Evolutionary conservation across 1,284 basidiomycete species (phyloP).

Genomic region (Irpex lacteus): DNA sequence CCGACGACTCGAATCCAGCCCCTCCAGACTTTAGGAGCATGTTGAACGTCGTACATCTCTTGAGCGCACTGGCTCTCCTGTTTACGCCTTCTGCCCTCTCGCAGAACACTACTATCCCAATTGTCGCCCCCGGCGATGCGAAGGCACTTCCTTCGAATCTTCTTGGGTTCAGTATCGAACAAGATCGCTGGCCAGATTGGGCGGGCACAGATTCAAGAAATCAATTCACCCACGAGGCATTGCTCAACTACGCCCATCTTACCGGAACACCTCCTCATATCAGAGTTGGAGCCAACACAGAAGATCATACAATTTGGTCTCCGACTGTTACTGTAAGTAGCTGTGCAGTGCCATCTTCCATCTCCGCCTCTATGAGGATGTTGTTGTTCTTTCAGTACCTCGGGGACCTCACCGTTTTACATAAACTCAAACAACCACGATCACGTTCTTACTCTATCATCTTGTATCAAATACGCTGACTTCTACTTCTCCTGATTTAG

Average conservation of each 20-base stretch:
- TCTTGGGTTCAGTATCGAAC: slow-evolving; percentile 66
- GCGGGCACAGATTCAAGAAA: slow-evolving; percentile 47
- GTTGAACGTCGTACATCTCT: neutral
- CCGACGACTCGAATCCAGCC: neutral
- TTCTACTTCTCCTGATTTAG: slow-evolving; percentile 21
- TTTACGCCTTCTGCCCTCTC: neutral
- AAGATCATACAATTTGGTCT: slow-evolving; percentile 59
- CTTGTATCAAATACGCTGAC: neutral
- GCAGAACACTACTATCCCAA: slow-evolving; percentile 23
- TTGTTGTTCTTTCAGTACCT: neutral
- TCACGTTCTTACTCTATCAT: neutral
- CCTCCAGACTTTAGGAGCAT: neutral
- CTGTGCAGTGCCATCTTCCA: neutral
- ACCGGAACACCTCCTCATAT: slow-evolving; percentile 56
- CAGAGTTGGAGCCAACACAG: slow-evolving; percentile 61
- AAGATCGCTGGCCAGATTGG: slow-evolving; percentile 69
- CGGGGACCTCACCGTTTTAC: neutral
- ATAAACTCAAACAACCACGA: neutral
- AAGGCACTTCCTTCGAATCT: slow-evolving; percentile 33
- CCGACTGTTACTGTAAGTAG: slow-evolving; percentile 37
- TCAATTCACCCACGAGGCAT: slow-evolving; percentile 53
- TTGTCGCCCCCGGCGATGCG: slow-evolving; percentile 20
- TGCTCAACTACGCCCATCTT: slow-evolving; percentile 52
- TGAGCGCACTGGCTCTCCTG: neutral
- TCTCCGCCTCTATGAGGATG: neutral